Base-by-base conservation (phyloP, 2,329 filamentous ascomycete genomes). In the Sporothrix pseudoabietina region DNA sequence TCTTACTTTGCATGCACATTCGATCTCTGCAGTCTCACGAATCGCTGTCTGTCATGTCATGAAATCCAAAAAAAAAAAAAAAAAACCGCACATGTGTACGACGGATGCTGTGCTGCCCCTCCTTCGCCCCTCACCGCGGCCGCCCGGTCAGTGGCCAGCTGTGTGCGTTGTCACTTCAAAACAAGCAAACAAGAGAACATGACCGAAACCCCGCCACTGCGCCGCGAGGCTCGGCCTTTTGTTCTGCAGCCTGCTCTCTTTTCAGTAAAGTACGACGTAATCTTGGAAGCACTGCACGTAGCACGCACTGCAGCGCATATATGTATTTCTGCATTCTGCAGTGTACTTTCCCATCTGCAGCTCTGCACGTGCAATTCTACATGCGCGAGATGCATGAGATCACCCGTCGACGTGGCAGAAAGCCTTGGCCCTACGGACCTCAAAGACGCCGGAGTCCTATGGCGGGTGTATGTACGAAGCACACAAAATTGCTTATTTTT, bases 181-280 rank as follows among this genome's bases (percentile, higher is more conserved):
- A 16, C 39, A 32, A 26, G 35, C 35, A 35, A 35, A 35, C 35
- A 47, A 44, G 26, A 35, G 9, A 39, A 32, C 54, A 54, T 9
- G 41, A n/a, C 66, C 8, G 35, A 44, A 44, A 65, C 59, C 59
- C 63, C 66, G 26, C 66, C 49, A 19, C 66, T 69, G 32, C 66
- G 49, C 66, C 66, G 66, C 66, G 57, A 55, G 66, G 66, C 66
- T 69, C 47, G 66, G 66, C 66, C 47, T 69, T 52, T 2, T 52
- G 4, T 54, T 49, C 39, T 49, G 63, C 30, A 61, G 22, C 52
- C 22, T 30, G n/a, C 49, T 54, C 49, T n/a, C 41, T 12, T 44
- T 3, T 26, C 39, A 41, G 41, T n/a, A 26, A 35, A 35, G 35
- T n/a, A n/a, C n/a, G n/a, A n/a, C n/a, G n/a, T 35, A 35, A 35